phyloP scores from a whole-genome alignment of 164 flowering plant species.

The Vitis rupestris region DNA sequence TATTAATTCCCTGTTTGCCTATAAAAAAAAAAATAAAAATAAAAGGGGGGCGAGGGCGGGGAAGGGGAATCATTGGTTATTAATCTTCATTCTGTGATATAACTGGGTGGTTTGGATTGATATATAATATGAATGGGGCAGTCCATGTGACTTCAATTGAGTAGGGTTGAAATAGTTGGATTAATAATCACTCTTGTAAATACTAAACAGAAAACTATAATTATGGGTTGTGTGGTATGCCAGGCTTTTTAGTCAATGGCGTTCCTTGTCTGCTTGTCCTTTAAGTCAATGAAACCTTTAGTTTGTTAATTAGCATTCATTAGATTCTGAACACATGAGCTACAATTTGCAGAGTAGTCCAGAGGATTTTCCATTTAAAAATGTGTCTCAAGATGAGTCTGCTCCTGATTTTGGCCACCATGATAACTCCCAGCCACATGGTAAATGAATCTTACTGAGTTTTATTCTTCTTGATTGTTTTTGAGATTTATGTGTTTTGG shows the following conservation, averaged over 20 bases:
- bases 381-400: conserved; percentile 15
- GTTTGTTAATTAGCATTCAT: too few species aligned
- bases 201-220: too few species aligned
- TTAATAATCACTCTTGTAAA: too few species aligned
- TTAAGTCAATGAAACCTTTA: neutral
- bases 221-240: too few species aligned
- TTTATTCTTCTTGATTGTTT: neutral
- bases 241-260: too few species aligned
- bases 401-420: conserved; percentile 15
- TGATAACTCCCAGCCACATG: conserved; percentile 22
- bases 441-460: conserved; percentile 14
- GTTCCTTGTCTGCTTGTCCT: neutral
- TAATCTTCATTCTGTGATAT: neutral
- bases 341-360: conserved; percentile 33
- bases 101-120: too few species aligned
- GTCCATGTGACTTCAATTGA: too few species aligned
- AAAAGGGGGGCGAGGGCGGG: neutral
- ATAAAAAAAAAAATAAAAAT: neutral
- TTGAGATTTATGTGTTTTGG: neutral
- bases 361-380: conserved; percentile 24
- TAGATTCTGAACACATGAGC: neutral
- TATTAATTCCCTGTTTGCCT: neutral
- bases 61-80: neutral
- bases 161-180: too few species aligned
- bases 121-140: too few species aligned